Base-by-base conservation (phyloP, 2,329 filamentous ascomycete species). In the Phialophora macrospora region DNA sequence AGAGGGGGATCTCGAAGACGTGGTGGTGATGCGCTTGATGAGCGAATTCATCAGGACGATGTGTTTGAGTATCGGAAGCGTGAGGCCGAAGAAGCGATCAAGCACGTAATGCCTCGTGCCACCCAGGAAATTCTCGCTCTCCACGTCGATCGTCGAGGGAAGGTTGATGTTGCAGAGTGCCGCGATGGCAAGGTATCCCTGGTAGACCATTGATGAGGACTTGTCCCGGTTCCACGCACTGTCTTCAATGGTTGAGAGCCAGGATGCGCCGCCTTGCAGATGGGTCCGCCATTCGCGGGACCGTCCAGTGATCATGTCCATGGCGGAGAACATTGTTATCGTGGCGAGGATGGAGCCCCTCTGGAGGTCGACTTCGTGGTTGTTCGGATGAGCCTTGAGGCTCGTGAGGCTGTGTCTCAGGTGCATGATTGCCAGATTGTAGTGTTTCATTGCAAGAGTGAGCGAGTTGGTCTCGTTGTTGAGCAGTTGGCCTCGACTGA, bases 331-430 rank as follows among this genome's bases (percentile, higher is more conserved):
- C 65, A 67, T 67, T 28, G 67, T 69, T 56, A 69, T 67, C 12
- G 67, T 69, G n/a, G 67, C 67, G 54, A 69, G 63, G 17, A 69
- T 67, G 28, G 65, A 60, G 24, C 62, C 65, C 5, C 30, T 72
- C 70, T 69, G 68, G 4, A 57, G 22, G 17, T 68, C 63, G 17
- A 62, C 56, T 30, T 58, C 30, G 24, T 41, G 62, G 24, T 46
- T 17, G 34, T 58, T 61, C 26, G 73, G 67, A 77, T 20, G 74
- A n/a, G 57, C 55, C 38, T 59, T 65, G 48, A 74, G 67, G 77
- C 20, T 74, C 80, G 7, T 79, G 75, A 5, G 74, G 79, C 34
- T 75, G 30, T 70, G 65, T 9, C 74, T 69, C 22, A 75, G 62
- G 60, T 75, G 73, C 34, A 70, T 70, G 55, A 75, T 68, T 12